Evolutionary conservation across 2,329 filamentous ascomycete genomes (phyloP).

Genomic region (Fusarium lateritium): DNA sequence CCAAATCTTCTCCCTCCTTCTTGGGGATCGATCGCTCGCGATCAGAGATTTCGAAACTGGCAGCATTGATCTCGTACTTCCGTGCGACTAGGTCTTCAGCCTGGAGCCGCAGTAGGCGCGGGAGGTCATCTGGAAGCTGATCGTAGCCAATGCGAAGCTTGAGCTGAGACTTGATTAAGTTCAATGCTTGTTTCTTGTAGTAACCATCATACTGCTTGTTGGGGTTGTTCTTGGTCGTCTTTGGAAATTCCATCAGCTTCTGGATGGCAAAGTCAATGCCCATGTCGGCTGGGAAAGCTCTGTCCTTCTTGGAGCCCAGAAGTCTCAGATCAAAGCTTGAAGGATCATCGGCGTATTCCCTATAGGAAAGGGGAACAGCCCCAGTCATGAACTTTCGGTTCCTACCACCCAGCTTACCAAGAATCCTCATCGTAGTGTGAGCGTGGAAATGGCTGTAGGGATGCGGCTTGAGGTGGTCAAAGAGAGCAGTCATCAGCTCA

Average conservation of each 20-base stretch:
- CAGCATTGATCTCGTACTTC: constrained; percentile 79
- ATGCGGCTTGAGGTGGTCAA: constrained; percentile 93
- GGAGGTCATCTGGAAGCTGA: constrained; percentile 89
- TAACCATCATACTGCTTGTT: constrained; percentile 79
- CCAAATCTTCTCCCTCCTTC: constrained; percentile 85
- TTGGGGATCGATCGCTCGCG: constrained; percentile 88
- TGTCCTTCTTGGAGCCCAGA: constrained; percentile 89
- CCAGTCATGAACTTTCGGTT: constrained; percentile 97
- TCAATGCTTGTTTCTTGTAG: constrained; percentile 94
- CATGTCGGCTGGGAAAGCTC: constrained; percentile 87
- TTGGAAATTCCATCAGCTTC: constrained; percentile 86
- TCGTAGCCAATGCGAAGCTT: constrained; percentile 93
- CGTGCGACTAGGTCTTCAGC: constrained; percentile 85
- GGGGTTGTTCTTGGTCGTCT: constrained; percentile 66
- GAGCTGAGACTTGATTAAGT: constrained; percentile 88
- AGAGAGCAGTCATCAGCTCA: constrained; percentile 97
- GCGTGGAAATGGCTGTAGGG: constrained; percentile 98
- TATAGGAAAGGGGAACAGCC: constrained; percentile 85
- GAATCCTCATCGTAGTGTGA: constrained; percentile 96
- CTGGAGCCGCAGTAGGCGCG: constrained; percentile 86
- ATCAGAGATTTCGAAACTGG: constrained; percentile 81
- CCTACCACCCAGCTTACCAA: constrained; percentile 94
- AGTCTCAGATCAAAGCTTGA: constrained; percentile 91
- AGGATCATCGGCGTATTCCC: constrained; percentile 88
- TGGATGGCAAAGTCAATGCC: constrained; percentile 91